Base-by-base conservation (phyloP, 2,329 filamentous ascomycete genomes). In the Graphilbum sp. region DNA sequence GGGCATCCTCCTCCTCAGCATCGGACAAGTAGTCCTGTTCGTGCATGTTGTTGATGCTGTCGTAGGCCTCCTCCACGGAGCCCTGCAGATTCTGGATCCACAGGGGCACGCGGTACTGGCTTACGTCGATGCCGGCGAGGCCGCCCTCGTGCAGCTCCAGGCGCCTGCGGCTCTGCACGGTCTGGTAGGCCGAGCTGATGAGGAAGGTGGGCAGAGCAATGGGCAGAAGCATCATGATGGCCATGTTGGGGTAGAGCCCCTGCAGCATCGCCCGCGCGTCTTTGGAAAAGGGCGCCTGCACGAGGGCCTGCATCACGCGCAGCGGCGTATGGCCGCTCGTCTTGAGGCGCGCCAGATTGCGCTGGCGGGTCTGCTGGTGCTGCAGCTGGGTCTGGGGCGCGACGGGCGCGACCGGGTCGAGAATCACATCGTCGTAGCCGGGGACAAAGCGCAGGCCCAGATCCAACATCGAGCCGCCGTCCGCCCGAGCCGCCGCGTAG, bases 141-240 rank as follows among this genome's bases (percentile, higher is more conserved):
- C 81, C 80, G 37, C 67, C 63, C 52, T 88, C 79, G 51, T 96
- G 83, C 2, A 83, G 61, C 39, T 69, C 69, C 40, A 93, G 88
- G 32, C 88, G 74, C 43, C 75, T 70, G 5, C 70, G 69, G 51
- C 83, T 92, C 44, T 75, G 72, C 36, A 83, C 60, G 1, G 77
- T 86, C 54, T 95, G 86, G 23, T 90, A 62, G 6, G 68, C 73
- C 1, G 84, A 74, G 54, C 87, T 92, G 51, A 79, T 52, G 5
- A 94, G 61, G 52, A 83, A 93, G 2, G 76, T 64, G 0, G 77
- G 61, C 2, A 81, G 58, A 21, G 74, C 83, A 20, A 94, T 62
- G 0, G 85, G 82, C 8, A 93, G 62, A 40, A 93, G 63, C n/a
- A 88, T 49, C 3, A 67, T 53, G 20, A 94, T 58, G 7, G 79